Conservation (phyloP, 495 filamentous ascomycete species). For the Bathelium albidoporum region DNA sequence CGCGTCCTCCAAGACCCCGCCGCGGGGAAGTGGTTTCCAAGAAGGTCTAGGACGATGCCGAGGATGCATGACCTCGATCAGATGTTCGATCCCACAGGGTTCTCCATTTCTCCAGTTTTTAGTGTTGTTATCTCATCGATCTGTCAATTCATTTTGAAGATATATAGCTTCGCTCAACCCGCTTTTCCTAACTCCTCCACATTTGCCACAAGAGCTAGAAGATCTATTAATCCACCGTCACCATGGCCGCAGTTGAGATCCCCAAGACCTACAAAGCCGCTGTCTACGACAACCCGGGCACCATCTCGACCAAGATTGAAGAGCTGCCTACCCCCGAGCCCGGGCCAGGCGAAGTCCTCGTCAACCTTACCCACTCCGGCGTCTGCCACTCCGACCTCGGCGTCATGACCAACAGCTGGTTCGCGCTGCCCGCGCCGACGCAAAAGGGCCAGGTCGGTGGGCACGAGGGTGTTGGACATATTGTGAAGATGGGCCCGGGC, state of each 20-base stretch:
- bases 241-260: conserved; percentile 34
- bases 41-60: not conserved
- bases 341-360: conserved; percentile 51
- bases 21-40: not conserved
- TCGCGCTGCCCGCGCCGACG: conserved; percentile 48
- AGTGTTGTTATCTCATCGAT: too few species aligned
- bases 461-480: conserved; percentile 36
- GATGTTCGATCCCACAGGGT: too few species aligned
- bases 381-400: conserved; percentile 61
- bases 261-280: conserved; percentile 58
- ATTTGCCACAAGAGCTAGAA: not conserved
- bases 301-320: conserved; percentile 55
- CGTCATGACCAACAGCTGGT: conserved; percentile 46
- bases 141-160: too few species aligned
- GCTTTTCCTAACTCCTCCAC: not conserved
- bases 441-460: conserved; percentile 54
- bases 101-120: too few species aligned
- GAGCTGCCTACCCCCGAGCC: conserved; percentile 59
- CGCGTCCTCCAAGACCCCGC: not conserved
- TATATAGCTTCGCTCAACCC: too few species aligned
- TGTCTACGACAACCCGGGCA: conserved; percentile 60
- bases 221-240: not conserved
- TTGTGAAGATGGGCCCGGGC: conserved; percentile 45
- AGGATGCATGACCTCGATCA: conserved; percentile 5
- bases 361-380: conserved; percentile 60